Percentiles rank a stretch among this genome's conserved stretches.
Conservation (phyloP, 192 early-diverging fungal species). For the Mortierella antarctica region DNA sequence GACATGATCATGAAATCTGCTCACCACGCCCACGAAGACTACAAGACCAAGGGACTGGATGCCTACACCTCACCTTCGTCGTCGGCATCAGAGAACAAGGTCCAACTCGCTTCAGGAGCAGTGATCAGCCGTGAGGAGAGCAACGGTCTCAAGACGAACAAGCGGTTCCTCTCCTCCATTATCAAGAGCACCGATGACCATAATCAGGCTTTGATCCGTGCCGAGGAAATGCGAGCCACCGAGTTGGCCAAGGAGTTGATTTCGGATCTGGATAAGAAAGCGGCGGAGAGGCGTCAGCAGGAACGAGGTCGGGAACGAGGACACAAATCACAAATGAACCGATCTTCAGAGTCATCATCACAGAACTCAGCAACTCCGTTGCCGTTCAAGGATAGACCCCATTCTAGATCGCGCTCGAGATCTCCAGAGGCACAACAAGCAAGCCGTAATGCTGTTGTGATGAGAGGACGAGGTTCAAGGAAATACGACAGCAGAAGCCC, state of each 20-base stretch:
- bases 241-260: constrained; percentile 40
- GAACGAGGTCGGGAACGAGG: constrained; percentile 6
- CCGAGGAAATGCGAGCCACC: constrained; percentile 58
- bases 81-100: background rate
- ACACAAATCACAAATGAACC: background rate
- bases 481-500: constrained; percentile 1
- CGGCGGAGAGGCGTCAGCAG: background rate
- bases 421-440: background rate
- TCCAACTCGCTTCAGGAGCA: constrained; percentile 8
- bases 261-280: constrained; percentile 30
- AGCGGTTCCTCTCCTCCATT: constrained; percentile 65
- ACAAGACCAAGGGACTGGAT: constrained; percentile 50
- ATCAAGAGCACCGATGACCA: constrained; percentile 66
- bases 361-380: background rate
- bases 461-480: constrained; percentile 21
- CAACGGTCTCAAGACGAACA: constrained; percentile 63
- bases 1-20: constrained; percentile 64
- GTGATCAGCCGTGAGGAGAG: constrained; percentile 46
- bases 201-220: constrained; percentile 62
- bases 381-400: background rate
- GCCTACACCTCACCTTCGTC: constrained; percentile 41
- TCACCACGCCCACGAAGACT: constrained; percentile 42
- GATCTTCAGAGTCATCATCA: background rate
- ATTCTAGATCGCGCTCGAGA: constrained; percentile 5
- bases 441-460: background rate